Evolutionary conservation across 805 yeast genomes (phyloP), one percentile per base, ranked within the genome.

Genomic region (Danielozyma ontarioensis): DNA sequence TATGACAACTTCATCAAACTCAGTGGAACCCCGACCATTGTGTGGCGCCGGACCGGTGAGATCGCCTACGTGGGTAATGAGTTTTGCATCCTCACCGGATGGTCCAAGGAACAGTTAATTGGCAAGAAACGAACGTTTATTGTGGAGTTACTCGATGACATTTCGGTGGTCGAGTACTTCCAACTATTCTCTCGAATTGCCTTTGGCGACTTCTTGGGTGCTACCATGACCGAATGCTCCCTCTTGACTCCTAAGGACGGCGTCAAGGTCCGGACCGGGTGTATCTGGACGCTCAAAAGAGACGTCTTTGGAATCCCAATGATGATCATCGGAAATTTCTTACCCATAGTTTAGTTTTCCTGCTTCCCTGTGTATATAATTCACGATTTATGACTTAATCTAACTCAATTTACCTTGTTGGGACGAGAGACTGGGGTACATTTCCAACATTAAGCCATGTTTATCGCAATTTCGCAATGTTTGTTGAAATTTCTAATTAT

Each of bases 231-330:
- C 18, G 84, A 79, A 33, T 90, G 97, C 61, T 80, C 88, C 0
- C 64, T 90, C 24, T 53, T 85, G 27, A 83, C 89, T 1, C 76
- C 83, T 26, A 50, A 62, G 37, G 27, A 71, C 4, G 64, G 66
- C 17, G 69, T 69, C 11, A 74, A 75, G 35, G 74, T 90, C 29
- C 68, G 81, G 32, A 85, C 97, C 0, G 77, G 86, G 18, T 81
- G 95, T 48, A 80, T 84, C 48, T 86, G 96, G 95, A 93, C 97
- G 1, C 64, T 93, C 43, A 88, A 89, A 52, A 69, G 97, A 54
- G 97, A 90, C 53, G 94, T 90, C 13, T 90, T 93, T 61, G 97
- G 96, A 6, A 81, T 90, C 33, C 98, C 98, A 12, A 82, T 93
- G 87, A 89, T 90, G 95, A 82, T 93, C 15, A 75, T 90, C 22